Conservation (phyloP, 352 stramenopile species). For the Phytophthora pistaciae region DNA sequence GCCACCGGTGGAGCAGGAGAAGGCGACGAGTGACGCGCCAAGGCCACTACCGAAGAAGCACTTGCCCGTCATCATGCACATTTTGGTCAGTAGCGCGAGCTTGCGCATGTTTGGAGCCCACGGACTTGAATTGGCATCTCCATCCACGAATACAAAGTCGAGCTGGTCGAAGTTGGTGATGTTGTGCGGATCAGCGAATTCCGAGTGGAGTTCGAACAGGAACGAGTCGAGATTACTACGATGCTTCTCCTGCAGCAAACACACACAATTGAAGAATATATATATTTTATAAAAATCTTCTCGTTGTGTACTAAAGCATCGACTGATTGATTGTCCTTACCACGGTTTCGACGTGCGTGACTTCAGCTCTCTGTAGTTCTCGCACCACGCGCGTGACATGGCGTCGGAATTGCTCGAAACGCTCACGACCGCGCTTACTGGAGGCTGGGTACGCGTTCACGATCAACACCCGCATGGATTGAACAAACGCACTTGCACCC, state of each 20-base stretch:
- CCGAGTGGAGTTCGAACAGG: constrained; percentile 81
- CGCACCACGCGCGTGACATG: constrained; percentile 57
- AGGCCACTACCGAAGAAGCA: constrained; percentile 77
- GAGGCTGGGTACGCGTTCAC: constrained; percentile 68
- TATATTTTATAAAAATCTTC: no score
- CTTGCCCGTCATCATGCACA: constrained; percentile 92
- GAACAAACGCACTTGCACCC: constrained; percentile 12
- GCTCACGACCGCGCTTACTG: constrained; percentile 52
- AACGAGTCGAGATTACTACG: constrained; percentile 76
- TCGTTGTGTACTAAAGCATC: background rate
- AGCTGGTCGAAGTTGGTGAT: constrained; percentile 87
- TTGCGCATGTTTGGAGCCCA: constrained; percentile 75
- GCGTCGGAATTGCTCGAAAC: constrained; percentile 61
- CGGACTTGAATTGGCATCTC: constrained; percentile 66
- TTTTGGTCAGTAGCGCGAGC: constrained; percentile 72
- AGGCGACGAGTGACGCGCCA: constrained; percentile 67
- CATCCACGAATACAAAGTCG: constrained; percentile 85
- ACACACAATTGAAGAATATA: background rate
- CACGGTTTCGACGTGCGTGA: constrained; percentile 68
- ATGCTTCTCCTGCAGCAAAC: constrained; percentile 54
- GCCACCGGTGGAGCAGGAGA: constrained; percentile 77
- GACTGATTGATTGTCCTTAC: constrained; percentile 30
- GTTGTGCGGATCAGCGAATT: constrained; percentile 61
- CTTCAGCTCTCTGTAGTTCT: constrained; percentile 69
- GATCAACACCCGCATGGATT: constrained; percentile 72